Evolutionary conservation across 23 red algal genomes (phyloP).

Genomic region (Cyanidium caldarium): DNA sequence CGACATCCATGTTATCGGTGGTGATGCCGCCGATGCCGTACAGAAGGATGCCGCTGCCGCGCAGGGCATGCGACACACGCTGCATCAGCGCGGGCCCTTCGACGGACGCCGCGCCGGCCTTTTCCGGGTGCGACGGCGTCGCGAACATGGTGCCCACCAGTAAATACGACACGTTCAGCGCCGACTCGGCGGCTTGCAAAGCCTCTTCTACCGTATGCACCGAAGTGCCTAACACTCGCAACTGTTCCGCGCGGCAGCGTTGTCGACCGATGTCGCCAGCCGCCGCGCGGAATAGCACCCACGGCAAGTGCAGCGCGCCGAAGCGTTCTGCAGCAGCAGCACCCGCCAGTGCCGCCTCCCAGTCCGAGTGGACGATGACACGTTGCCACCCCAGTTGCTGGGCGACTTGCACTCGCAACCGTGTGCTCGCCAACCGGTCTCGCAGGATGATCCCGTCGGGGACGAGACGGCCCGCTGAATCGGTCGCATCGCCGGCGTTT

Average conservation of each 20-base stretch:
- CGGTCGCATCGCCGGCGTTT: too few species aligned
- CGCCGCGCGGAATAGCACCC: background rate
- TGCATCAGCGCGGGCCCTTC: slow-evolving; percentile 25
- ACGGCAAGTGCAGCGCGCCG: background rate
- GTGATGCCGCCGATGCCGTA: slow-evolving; percentile 47
- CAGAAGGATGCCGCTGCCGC: background rate
- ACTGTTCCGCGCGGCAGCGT: background rate
- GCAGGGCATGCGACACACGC: slow-evolving; percentile 12
- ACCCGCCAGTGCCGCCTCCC: background rate
- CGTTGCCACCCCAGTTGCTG: background rate
- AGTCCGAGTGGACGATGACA: background rate
- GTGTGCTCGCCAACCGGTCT: background rate
- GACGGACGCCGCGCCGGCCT: background rate
- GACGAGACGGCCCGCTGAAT: too few species aligned
- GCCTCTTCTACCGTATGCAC: background rate
- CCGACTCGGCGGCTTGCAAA: background rate
- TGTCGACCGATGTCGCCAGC: background rate
- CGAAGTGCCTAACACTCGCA: background rate
- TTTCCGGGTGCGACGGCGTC: slow-evolving; percentile 46
- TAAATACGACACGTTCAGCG: slow-evolving; percentile 12
- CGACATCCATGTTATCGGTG: slow-evolving; percentile 6
- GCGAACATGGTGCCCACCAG: slow-evolving; percentile 70
- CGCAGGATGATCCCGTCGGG: background rate
- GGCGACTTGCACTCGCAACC: background rate
- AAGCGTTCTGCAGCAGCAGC: background rate